phyloP scores from a whole-genome alignment of 2,329 filamentous ascomycete species.

The Aureobasidium sp. region DNA sequence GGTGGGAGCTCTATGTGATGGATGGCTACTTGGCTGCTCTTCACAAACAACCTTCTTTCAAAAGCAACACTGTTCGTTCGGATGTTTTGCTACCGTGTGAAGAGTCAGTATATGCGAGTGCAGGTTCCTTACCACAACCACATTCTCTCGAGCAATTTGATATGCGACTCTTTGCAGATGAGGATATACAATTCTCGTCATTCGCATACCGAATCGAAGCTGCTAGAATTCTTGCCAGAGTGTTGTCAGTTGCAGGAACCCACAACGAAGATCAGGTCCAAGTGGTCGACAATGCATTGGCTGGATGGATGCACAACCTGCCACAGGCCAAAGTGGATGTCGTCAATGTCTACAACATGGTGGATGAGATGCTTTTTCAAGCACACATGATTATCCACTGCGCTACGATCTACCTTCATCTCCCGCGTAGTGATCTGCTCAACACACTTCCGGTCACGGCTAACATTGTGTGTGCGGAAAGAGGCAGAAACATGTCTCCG shows the following conservation, averaged over 20 bases:
- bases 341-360: constrained; percentile 59
- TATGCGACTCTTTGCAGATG: constrained; percentile 64
- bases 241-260: constrained; percentile 49
- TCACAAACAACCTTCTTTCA: constrained; percentile 63
- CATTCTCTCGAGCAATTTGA: constrained; percentile 69
- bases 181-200: constrained; percentile 68
- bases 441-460: constrained; percentile 50
- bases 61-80: constrained; percentile 58
- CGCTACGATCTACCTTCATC: constrained; percentile 67
- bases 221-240: constrained; percentile 67
- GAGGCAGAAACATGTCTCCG: constrained; percentile 47
- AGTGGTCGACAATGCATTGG: constrained; percentile 53
- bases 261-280: constrained; percentile 42
- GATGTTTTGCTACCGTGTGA: constrained; percentile 76
- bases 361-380: constrained; percentile 90
- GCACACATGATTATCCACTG: constrained; percentile 68
- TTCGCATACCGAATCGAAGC: constrained; percentile 80
- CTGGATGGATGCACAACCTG: constrained; percentile 74
- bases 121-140: constrained; percentile 46
- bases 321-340: constrained; percentile 65
- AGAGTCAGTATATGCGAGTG: constrained; percentile 59
- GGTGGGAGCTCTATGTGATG: constrained; percentile 80
- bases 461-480: constrained; percentile 33
- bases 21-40: constrained; percentile 81
- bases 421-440: constrained; percentile 70